Base-by-base conservation (phyloP, 768 basidiomycete genomes). In the Boletus patriciae region DNA sequence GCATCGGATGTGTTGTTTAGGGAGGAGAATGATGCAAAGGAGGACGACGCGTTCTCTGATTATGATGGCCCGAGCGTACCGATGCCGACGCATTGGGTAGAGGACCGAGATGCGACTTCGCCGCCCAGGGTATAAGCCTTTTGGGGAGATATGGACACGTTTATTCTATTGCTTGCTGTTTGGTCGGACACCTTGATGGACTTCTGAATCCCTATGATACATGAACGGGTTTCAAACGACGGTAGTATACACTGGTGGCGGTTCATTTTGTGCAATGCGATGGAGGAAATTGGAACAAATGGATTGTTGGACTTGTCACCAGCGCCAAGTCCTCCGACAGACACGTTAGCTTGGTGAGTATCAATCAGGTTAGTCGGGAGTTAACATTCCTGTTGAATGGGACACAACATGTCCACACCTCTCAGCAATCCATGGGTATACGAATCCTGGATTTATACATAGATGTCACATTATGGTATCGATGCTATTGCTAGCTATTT, bases 31-130 rank as follows among this genome's bases (percentile, higher is more conserved):
- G 70, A 75, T 45, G 68, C 10, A 4, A 72, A 70, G 52, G 75
- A 76, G 51, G 76, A 81, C 37, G 80, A 85, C 57, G 83, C 84
- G n/a, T 86, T 86, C 54, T 70, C 78, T 46, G 81, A 84, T 62
- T 81, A 76, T 42, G 79, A 80, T 36, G 69, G 61, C 6, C 67
- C 70, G 37, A 67, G 62, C 6, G 49, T 73, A n/a, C 72, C 68
- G 47, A 70, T 72, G 64, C 70, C 70, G 16, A 66, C 66, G 0
- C 72, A 72, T 37, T 72, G 73, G 64, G 66, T 67, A 13, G 74
- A 75, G 54, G 82, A 81, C 56, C 73, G 77, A 51, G 80, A 82
- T 53, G 77, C 70, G 38, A 74, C 31, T 2, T 23, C 78, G 4
- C 45, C 59, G 4, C 27, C 53, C 5, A 58, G 59, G 27, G 45